Base-by-base conservation (phyloP, 306 rosid species). In the Lotus japonicus region DNA sequence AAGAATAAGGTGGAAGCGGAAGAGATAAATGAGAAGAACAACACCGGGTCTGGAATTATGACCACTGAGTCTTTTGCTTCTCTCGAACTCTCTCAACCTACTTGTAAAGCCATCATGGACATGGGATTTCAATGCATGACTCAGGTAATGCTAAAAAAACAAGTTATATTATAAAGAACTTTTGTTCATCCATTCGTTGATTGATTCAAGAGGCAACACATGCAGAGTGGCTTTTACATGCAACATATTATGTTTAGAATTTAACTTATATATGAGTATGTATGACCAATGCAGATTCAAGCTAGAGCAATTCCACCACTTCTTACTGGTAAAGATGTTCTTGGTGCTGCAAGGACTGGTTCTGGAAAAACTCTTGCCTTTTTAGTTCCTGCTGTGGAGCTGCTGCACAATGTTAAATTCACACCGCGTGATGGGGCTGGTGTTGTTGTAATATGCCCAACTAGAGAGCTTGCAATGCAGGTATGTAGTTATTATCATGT, bases 261-360 rank as follows among this genome's bases (percentile, higher is more conserved):
- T 31, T 7, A 0, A 7, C 7, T 31, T 5, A 31, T 5, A 31
- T 5, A 31, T 31, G 36, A 31, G 7, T 31, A 31, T 31, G 7
- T 31, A 31, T 31, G 3, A 31, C 36, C 36, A 31, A 31, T 79
- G 82, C 77, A 90, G 97, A 94, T 94, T 83, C 99, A 94, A 85
- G 89, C 86, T 0, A 84, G 82, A 74, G 73, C 96, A 16, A 86
- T 88, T 48, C 97, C 97, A 0, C 88, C 87, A 0, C 89, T 87
- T 3, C 52, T 94, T 79, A 15, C 67, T 5, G 99, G 97, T 11
- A 82, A 78, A 69, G 96, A 94, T 66, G 95, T 94, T 39, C 95
- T 94, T 9, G 99, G 97, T 63, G 99, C 99, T 58, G 99, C 99
- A 1, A 88, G 99, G 65, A 94, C 99, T 3, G 99, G 99, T 51